Evolutionary conservation across 2,329 filamentous ascomycete genomes (phyloP).

Genomic region (Thelonectria olida): DNA sequence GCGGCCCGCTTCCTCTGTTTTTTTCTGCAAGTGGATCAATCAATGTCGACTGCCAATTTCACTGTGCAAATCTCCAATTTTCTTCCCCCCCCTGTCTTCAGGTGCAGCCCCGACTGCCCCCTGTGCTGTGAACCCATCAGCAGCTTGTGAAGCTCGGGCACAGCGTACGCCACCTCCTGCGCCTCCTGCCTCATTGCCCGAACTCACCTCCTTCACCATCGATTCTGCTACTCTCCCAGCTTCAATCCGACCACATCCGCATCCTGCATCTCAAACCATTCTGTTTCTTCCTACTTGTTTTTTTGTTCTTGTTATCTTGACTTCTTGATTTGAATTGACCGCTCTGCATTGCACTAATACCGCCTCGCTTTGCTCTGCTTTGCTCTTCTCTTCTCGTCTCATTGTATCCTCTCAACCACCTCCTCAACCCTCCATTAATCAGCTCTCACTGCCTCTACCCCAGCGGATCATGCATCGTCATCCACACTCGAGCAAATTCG

Average conservation of each 20-base stretch:
- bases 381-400: conserved; percentile 1
- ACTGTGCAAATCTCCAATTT: no score
- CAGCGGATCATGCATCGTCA: conserved; percentile 15
- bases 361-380: background rate
- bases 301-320: background rate
- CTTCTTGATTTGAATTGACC: conserved; percentile 1
- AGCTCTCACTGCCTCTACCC: background rate
- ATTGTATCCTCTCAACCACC: no score
- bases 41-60: no score
- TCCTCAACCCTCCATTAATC: background rate
- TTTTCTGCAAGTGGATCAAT: no score
- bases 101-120: no score
- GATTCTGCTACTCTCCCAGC: no score
- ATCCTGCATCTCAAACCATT: conserved; percentile 13
- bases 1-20: conserved; percentile 31
- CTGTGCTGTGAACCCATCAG: no score
- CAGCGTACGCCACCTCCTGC: conserved; percentile 42
- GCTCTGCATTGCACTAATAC: conserved; percentile 8
- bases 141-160: conserved; percentile 30
- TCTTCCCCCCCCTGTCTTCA: no score
- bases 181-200: conserved; percentile 28
- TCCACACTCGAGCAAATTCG: conserved; percentile 7
- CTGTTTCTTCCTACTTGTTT: background rate
- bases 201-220: conserved; percentile 24
- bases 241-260: no score